Conservation (phyloP, 768 basidiomycete species). For the Pisolithus sp. region DNA sequence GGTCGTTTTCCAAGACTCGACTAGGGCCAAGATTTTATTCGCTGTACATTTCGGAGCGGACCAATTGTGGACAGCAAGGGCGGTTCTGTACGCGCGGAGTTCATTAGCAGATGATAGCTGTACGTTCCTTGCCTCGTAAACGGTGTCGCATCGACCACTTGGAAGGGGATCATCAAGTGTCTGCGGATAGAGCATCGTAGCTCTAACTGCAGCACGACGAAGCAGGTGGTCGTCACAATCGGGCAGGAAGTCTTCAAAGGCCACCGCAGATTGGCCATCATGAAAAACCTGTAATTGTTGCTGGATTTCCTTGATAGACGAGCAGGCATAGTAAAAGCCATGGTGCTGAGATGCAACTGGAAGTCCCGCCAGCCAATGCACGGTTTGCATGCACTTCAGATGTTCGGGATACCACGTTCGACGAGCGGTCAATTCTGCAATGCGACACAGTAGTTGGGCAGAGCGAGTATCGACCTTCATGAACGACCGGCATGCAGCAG, state of each 20-base stretch:
- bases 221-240: constrained; percentile 11
- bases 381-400: constrained; percentile 30
- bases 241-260: constrained; percentile 11
- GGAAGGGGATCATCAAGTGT: not conserved
- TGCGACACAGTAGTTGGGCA: constrained; percentile 24
- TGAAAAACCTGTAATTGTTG: not conserved
- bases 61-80: constrained; percentile 5
- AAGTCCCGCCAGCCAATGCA: constrained; percentile 22
- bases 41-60: not conserved
- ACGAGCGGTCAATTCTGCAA: constrained; percentile 27
- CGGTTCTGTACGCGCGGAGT: constrained; percentile 5
- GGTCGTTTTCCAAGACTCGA: too few relatives aligned
- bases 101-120: not conserved
- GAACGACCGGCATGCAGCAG: constrained; percentile 34
- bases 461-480: constrained; percentile 28
- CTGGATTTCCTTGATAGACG: constrained; percentile 2
- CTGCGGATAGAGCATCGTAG: constrained; percentile 9
- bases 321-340: constrained; percentile 15
- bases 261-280: not conserved
- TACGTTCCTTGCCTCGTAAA: constrained; percentile 8
- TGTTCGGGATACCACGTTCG: constrained; percentile 31
- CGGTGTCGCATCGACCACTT: not conserved
- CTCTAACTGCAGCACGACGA: constrained; percentile 9
- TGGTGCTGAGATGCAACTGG: constrained; percentile 25
- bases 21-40: too few relatives aligned